Base-by-base conservation (phyloP, 2,329 filamentous ascomycete genomes). In the Botrytis fabae region DNA sequence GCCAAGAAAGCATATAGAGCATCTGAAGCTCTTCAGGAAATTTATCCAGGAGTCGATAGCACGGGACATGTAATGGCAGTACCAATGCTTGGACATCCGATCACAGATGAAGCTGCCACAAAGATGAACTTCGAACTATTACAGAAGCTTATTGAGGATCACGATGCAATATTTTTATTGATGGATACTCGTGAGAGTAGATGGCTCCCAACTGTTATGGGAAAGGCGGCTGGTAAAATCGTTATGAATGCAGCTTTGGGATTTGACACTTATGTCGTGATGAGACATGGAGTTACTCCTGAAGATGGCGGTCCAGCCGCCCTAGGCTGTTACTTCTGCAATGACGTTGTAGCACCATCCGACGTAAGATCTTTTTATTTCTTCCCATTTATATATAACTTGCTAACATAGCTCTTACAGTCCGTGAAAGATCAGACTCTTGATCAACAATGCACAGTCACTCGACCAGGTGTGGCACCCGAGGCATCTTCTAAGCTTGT, bases 361-460 rank as follows among this genome's bases (percentile, higher is more conserved):
- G 94, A 98, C 84, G 95, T 97, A 85, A 89, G 92, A 87, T 87
- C 44, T 60, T 14, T 46, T 22, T 14, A 59, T 44, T 14, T 25
- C 32, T 35, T 25, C 16, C 25, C 2, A 25, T 66, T 0, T 8
- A 8, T 61, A 40, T 25, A 20, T 63, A 42, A n/a, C 40, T 9
- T 61, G 54, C 77, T 79, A 75, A 73, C 70, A 42, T 54, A n/a
- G 8, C 25, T 51, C 22, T 42, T 74, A 66, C 79, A 97, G 93
- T 97, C 94, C 3, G 88, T 97, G 80, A 97, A 95, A 82, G 94
- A 97, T 79, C 93, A 95, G 78, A 98, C 96, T 0, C 90, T 99
- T 18, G 96, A 99, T 81, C 96, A 99, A 81, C 96, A 98, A 83
- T 99, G 96, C 82, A 99, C 96, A 0, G 96, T 99, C 32, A 99